Evolutionary conservation across 257 asterid species (phyloP), one percentile per base, ranked within the genome.

Genomic region (Verbascum thapsus): DNA sequence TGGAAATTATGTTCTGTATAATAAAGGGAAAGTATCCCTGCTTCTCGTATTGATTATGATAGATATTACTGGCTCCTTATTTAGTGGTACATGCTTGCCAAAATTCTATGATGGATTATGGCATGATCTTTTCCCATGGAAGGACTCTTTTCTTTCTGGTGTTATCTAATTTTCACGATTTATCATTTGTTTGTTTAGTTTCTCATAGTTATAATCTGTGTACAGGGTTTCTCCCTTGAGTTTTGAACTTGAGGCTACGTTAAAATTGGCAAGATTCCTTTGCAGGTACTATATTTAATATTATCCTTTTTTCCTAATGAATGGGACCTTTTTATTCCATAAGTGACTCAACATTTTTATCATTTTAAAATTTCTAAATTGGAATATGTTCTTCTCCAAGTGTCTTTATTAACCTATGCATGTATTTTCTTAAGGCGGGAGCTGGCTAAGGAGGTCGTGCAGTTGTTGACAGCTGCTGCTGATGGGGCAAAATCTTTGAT

Each of bases 151-250:
- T 54, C 30, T 48, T 61, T 15, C 17, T 41, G 17, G 18, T 16
- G 22, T 32, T 26, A 20, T 7, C 48, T 64, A 41, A 52, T 39
- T 12, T n/a, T 53, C 38, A 57, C 49, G 62, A 61, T 17, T 30
- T 67, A 39, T 60, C 47, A 69, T 18, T 34, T 8, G 19, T 47
- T 41, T 17, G 32, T 54, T 54, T 20, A 34, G 41, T 74, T 71
- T 53, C 64, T 63, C 61, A 53, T 64, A 54, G 43, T 16, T 50
- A 5, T 41, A 41, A 56, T 73, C 59, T 51, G 65, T 72, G 64
- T 69, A 71, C 85, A 92, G 99, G 86, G 97, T 92, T 73, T 92
- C 99, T 51, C 99, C 99, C 64, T 70, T 92, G 66, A 92, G 97
- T 78, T 92, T 92, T 71, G 99, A 89, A 83, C 99, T 92, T 23